Conservation (phyloP, 2,329 filamentous ascomycete species). For the Paradendryphiella salina region DNA sequence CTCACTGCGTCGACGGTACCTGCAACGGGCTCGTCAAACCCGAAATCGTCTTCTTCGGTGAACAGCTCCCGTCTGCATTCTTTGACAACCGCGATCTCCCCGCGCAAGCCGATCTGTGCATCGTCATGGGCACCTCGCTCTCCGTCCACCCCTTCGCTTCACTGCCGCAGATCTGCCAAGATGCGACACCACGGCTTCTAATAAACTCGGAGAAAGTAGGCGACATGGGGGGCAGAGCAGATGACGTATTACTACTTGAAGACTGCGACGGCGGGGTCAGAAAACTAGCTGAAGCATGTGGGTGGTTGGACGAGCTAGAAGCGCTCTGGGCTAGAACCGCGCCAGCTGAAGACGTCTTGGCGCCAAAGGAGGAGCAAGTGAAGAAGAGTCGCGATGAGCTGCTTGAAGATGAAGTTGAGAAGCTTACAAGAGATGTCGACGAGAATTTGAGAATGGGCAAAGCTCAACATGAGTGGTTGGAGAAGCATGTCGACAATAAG, state of each 20-base stretch:
- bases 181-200: constrained; percentile 72
- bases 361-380: constrained; percentile 38
- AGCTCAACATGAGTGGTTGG: constrained; percentile 41
- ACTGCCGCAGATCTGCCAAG: constrained; percentile 66
- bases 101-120: constrained; percentile 70
- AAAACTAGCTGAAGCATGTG: constrained; percentile 75
- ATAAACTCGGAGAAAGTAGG: constrained; percentile 89
- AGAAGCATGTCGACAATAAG: constrained; percentile 39
- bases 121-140: constrained; percentile 88
- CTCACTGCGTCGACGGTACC: constrained; percentile 62
- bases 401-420: constrained; percentile 61
- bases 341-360: constrained; percentile 36
- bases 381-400: constrained; percentile 58
- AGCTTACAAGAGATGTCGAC: constrained; percentile 62
- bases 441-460: constrained; percentile 51
- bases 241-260: constrained; percentile 83
- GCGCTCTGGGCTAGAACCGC: constrained; percentile 70
- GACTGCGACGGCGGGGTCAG: constrained; percentile 83
- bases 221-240: constrained; percentile 70
- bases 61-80: constrained; percentile 69
- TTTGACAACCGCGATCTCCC: constrained; percentile 61
- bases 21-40: constrained; percentile 87
- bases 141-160: constrained; percentile 87
- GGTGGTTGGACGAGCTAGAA: constrained; percentile 86
- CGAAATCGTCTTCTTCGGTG: constrained; percentile 93